Base-by-base conservation (phyloP, 2,329 filamentous ascomycete genomes). In the Diaporthe destruens region DNA sequence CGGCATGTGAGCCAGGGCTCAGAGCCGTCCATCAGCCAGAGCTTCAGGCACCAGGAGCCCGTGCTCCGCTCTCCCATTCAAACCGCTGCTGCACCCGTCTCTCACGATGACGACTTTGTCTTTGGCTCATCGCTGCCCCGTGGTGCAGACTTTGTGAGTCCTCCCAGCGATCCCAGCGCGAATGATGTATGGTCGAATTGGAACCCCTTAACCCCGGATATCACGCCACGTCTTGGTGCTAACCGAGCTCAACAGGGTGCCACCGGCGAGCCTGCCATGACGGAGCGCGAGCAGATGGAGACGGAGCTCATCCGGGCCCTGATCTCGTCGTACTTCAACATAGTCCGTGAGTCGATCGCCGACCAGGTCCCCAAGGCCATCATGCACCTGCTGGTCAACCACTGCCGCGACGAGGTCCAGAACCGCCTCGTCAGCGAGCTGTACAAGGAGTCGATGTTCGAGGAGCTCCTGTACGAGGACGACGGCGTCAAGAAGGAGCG, bases 291-390 rank as follows among this genome's bases (percentile, higher is more conserved):
- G 85, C 93, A 95, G 56, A 93, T 99, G 86, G 96, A 99, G 85
- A 98, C 96, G 12, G 96, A 99, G 83, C 91, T 99, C 53, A 99
- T 99, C 81, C 93, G 96, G 59, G 94, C 95, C 59, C 90, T 99
- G 71, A 99, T 99, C 81, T 97, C 94, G 42, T 98, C 95, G 1
- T 99, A 99, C 87, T 99, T 99, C 87, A 97, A 98, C 82, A 99
- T 99, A 79, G 96, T 99, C 59, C 94, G 96, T 75, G 96, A 99
- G 84, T 96, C 94, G n/a, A 98, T 98, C 78, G 96, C 96, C 56
- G 96, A 99, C 81, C 96, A 98, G 84, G 96, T 99, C 14, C 96
- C 96, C 76, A 99, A 99, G 85, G 96, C 96, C 6, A 93, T 99
- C 77, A 99, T 99, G 96, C 96, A 99, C 82, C 90, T 99, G 59